phyloP scores from a whole-genome alignment of 1,284 basidiomycete genomes.

The Earliella scabrosa region DNA sequence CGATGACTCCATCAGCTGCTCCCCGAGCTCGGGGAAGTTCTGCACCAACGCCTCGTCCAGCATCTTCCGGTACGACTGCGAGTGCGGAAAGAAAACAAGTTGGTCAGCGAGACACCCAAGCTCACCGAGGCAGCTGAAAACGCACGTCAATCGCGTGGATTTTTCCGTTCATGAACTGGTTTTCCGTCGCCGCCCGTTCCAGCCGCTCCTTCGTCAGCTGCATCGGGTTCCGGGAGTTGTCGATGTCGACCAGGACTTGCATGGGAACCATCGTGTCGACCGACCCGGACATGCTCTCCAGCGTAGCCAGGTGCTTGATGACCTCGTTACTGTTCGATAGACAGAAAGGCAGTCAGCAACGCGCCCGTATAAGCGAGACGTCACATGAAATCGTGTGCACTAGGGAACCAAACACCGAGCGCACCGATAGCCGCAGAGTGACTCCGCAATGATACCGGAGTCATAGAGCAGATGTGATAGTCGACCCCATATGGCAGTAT shows the following conservation, averaged over 20 bases:
- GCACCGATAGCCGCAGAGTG: no score
- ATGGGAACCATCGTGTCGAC: conserved; percentile 69
- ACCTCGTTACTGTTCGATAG: conserved; percentile 64
- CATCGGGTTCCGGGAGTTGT: conserved; percentile 80
- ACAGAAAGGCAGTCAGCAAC: background rate
- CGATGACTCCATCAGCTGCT: conserved; percentile 30
- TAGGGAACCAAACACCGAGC: no score
- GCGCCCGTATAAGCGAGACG: background rate
- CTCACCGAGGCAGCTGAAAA: conserved; percentile 7
- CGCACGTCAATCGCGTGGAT: conserved; percentile 74
- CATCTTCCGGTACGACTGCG: conserved; percentile 58
- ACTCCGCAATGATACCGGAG: no score
- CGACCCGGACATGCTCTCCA: conserved; percentile 68
- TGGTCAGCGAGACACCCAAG: background rate
- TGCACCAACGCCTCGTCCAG: conserved; percentile 62
- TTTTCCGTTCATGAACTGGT: conserved; percentile 90
- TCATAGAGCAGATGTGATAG: no score
- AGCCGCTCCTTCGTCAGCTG: conserved; percentile 75
- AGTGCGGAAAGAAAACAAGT: background rate
- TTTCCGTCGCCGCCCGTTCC: conserved; percentile 82
- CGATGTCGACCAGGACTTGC: conserved; percentile 75
- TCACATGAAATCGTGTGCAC: background rate
- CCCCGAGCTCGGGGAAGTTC: conserved; percentile 60
- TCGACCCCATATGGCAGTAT: no score
- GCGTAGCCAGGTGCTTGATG: conserved; percentile 58